A percentile compares a stretch with the other conserved stretches of the same genome.
Evolutionary conservation across 306 rosid species (phyloP).

Genomic region (Canavalia ensiformis): DNA sequence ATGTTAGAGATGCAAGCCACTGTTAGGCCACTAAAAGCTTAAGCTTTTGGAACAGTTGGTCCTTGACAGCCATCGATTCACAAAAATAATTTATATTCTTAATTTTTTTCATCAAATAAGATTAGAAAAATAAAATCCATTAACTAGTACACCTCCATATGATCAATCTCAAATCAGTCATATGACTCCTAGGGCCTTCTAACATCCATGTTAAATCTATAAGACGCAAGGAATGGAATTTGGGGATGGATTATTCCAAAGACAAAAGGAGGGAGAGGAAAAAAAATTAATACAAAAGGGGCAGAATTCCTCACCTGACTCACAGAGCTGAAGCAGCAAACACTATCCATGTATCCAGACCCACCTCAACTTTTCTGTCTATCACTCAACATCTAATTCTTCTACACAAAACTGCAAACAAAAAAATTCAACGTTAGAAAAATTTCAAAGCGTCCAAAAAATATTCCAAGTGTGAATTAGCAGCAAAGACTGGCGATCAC

Average conservation of each 20-base stretch:
- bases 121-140: slow-evolving; percentile 34
- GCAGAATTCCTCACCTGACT: slow-evolving; percentile 64
- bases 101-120: slow-evolving; percentile 25
- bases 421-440: slow-evolving; percentile 35
- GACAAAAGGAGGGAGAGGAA: neutral
- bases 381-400: slow-evolving; percentile 69
- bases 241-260: slow-evolving; percentile 31
- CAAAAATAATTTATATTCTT: slow-evolving; percentile 26
- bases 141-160: slow-evolving; percentile 22
- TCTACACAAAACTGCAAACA: slow-evolving; percentile 31
- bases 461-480: slow-evolving; percentile 38
- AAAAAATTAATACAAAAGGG: neutral
- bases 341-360: slow-evolving; percentile 69
- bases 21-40: slow-evolving; percentile 6
- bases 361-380: slow-evolving; percentile 61
- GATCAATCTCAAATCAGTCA: slow-evolving; percentile 7
- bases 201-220: neutral
- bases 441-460: slow-evolving; percentile 17
- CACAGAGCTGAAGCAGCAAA: slow-evolving; percentile 83
- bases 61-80: slow-evolving; percentile 15
- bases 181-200: slow-evolving; percentile 26
- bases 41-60: neutral
- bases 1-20: slow-evolving; percentile 11
- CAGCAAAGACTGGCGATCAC: slow-evolving; percentile 48
- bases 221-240: slow-evolving; percentile 13